Percentiles rank a stretch among this genome's conserved stretches.
Evolutionary conservation across 1,284 basidiomycete species (phyloP).

Genomic region (Naganishia albida): DNA sequence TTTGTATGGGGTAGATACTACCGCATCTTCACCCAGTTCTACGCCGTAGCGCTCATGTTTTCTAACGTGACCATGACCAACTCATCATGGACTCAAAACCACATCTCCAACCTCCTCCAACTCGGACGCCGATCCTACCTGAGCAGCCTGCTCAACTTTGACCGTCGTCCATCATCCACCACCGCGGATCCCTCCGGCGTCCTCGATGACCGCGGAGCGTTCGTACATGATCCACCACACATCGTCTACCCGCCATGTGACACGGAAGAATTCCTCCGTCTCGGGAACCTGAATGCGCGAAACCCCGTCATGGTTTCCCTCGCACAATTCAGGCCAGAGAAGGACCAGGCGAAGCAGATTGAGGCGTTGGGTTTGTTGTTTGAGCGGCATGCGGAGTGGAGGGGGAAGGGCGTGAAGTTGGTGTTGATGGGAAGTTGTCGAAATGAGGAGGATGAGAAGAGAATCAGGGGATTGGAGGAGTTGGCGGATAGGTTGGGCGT

Average conservation of each 20-base stretch:
- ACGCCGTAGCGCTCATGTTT: conserved; percentile 71
- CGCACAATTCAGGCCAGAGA: conserved; percentile 96
- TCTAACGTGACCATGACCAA: conserved; percentile 82
- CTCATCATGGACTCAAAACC: conserved; percentile 89
- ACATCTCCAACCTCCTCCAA: conserved; percentile 71
- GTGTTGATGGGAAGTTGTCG: conserved; percentile 73
- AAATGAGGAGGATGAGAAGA: conserved; percentile 69
- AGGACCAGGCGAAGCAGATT: conserved; percentile 85
- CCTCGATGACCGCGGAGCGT: conserved; percentile 4
- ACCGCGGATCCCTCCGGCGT: not conserved
- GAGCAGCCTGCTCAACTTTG: conserved; percentile 44
- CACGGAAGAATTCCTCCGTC: conserved; percentile 68
- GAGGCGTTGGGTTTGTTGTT: conserved; percentile 68
- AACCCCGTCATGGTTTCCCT: conserved; percentile 76
- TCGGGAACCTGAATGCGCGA: conserved; percentile 63
- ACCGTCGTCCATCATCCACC: conserved; percentile 20
- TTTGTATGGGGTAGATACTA: conserved; percentile 69
- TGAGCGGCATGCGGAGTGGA: conserved; percentile 61
- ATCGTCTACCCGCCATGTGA: conserved; percentile 92
- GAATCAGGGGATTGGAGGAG: conserved; percentile 65
- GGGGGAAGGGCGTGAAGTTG: conserved; percentile 40
- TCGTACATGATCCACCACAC: conserved; percentile 38
- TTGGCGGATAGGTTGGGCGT: conserved; percentile 68
- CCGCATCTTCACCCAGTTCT: conserved; percentile 78
- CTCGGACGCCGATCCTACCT: conserved; percentile 38